Percentiles rank a stretch among this genome's conserved stretches.
Evolutionary conservation across 495 filamentous ascomycete species (phyloP).

Genomic region (Neurospora sp.): DNA sequence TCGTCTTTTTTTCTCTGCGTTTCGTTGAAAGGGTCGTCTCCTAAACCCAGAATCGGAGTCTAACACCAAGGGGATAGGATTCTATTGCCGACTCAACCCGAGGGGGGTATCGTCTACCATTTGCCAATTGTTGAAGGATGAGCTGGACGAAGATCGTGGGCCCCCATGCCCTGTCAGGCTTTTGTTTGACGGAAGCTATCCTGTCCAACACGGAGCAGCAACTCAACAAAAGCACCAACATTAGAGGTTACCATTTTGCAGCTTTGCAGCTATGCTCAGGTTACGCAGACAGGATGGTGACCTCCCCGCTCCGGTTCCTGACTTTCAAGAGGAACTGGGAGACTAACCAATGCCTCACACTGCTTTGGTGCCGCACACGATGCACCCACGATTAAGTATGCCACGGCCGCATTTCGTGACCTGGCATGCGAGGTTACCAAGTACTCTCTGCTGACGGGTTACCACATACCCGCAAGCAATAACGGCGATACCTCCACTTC

Average conservation of each 20-base stretch:
- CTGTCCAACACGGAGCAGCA: background rate
- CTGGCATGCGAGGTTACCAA: background rate
- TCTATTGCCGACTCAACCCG: background rate
- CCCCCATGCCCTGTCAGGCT: background rate
- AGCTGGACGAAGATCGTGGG: background rate
- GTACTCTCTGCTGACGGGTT: background rate
- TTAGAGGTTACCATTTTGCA: background rate
- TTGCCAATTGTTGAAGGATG: background rate
- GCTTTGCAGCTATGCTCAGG: background rate
- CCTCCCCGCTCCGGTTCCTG: background rate
- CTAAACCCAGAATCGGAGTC: background rate
- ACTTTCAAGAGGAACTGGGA: background rate
- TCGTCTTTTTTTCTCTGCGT: background rate
- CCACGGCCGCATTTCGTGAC: background rate
- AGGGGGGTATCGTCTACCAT: background rate
- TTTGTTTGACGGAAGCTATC: background rate
- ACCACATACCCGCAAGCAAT: background rate
- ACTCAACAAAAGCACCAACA: background rate
- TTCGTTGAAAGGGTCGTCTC: background rate
- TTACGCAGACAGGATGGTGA: background rate
- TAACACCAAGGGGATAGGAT: background rate
- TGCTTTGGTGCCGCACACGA: background rate
- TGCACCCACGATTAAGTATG: background rate
- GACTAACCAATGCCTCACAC: background rate
- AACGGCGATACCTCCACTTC: background rate